Evolutionary conservation across 176 grass and related monocot genomes (phyloP), one percentile per base, ranked within the genome.

Genomic region (Chloris gayana): DNA sequence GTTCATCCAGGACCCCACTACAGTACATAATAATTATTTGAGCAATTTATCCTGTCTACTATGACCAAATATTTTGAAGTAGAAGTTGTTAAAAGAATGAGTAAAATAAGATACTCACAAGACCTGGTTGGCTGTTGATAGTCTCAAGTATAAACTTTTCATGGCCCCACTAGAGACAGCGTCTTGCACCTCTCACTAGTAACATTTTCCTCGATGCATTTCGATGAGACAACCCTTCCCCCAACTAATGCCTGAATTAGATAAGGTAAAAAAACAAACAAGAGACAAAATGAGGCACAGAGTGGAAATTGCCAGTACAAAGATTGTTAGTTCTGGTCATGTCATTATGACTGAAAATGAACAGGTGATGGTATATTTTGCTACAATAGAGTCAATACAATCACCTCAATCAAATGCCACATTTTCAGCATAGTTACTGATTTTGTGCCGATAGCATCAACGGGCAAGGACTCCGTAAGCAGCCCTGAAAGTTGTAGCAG

Each of bases 341-440:
- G 54, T 42, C 49, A 7, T 68, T 18, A 67, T 14, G 47, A 59
- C 17, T 50, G 2, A 7, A 78, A 8, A 37, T 67, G 11, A 61
- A 59, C 35, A 67, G 27, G 56, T 67, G 41, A 54, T 32, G 29
- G 61, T 73, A 59, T 27, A 30, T 44, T 68, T 76, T 9, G 21
- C 14, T 69, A 12, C 17, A 15, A 59, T 24, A 24, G 75, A 75
- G 56, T 31, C 11, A 74, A 71, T 14, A 44, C 19, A 67, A 24
- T 82, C 91, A 95, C 96, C 93, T 95, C 84, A 85, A 95, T 83
- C 33, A 99, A 86, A 57, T 95, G 92, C 92, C 96, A 99, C 76
- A 95, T 67, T 99, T 99, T 95, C 78, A 91, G 96, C 92, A 99
- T 93, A 22, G 88, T 93, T 63, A 99, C 92, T 61, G 96, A 93